Conservation (phyloP, 2,329 filamentous ascomycete species). For the Drechslera avenae region DNA sequence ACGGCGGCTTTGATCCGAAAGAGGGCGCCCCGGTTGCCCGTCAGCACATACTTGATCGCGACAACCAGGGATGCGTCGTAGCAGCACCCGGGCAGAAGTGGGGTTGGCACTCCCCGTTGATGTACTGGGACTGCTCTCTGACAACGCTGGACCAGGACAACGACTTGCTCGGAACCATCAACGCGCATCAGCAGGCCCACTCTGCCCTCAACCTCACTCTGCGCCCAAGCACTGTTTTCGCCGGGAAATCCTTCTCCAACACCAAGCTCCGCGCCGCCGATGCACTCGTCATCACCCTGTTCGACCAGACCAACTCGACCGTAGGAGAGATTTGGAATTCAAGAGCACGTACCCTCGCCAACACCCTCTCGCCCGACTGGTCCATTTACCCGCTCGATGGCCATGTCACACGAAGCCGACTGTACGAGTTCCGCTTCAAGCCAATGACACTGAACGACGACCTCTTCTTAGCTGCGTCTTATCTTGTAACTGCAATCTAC, state of each 20-base stretch:
- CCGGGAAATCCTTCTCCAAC: conserved; percentile 76
- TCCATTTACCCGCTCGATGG: conserved; percentile 68
- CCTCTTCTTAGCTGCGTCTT: conserved; percentile 67
- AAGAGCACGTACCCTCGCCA: conserved; percentile 60
- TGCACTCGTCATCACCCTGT: conserved; percentile 76
- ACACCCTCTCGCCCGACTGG: conserved; percentile 61
- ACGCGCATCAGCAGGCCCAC: conserved; percentile 64
- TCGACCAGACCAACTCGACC: conserved; percentile 69
- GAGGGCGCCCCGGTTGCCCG: neutral
- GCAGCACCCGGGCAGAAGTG: conserved; percentile 65
- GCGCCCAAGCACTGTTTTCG: conserved; percentile 79
- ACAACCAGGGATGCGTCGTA: conserved; percentile 28
- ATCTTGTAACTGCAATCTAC: conserved; percentile 67
- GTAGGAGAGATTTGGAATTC: conserved; percentile 70
- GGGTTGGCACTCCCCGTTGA: conserved; percentile 82
- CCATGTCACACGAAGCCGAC: conserved; percentile 59
- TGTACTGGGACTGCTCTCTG: conserved; percentile 77
- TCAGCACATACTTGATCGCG: conserved; percentile 10
- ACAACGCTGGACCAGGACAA: conserved; percentile 63
- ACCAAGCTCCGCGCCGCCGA: conserved; percentile 72
- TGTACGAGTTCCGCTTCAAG: conserved; percentile 80
- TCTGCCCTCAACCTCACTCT: conserved; percentile 76
- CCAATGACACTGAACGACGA: conserved; percentile 73
- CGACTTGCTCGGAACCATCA: conserved; percentile 72
- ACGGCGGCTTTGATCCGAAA: conserved; percentile 43